Base-by-base conservation (phyloP, 2,329 filamentous ascomycete genomes). In the Pyrenochaeta sp. region DNA sequence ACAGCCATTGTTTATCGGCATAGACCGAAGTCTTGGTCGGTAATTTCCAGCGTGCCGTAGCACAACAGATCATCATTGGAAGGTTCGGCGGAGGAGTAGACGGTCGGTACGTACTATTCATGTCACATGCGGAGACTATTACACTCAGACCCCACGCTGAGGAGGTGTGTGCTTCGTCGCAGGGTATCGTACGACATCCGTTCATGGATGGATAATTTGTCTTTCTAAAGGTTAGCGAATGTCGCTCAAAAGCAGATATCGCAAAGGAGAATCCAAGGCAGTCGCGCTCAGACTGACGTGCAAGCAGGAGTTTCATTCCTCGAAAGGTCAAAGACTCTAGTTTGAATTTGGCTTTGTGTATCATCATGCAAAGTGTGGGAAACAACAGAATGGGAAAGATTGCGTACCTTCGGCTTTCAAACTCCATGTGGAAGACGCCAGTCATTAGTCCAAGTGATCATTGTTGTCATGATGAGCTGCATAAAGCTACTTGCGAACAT, bases 31-130 rank as follows among this genome's bases (percentile, higher is more conserved):
- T 72, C 74, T 79, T 73, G 71, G 77, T 75, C 77, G 77, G 77
- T 79, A 79, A 79, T 79, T 79, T 77, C 77, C 76, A 78, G 74
- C 76, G 74, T 77, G 74, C 75, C 72, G 72, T 71, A 76, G 76
- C 75, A 77, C 74, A 73, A 72, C 65, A 72, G 74, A 66, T 78
- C 75, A 78, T 78, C 76, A 75, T 73, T 64, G 46, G 64, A 72
- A 32, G 30, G 9, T 12, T 44, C 13, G 25, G 36, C n/a, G 24
- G 25, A 49, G 15, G 25, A 32, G 40, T 5, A 28, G 15, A 19
- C 52, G 34, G 10, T 2, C 19, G 42, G 27, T 36, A 50, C 59
- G 25, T 65, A 65, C 59, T 12, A 7, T 25, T 49, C 10, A 7
- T 49, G 42, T 32, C 19, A 28, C 13, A 19, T 39, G 36, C 9